phyloP scores from a whole-genome alignment of 805 yeast genomes.

The Yarrowia keelungensis region DNA sequence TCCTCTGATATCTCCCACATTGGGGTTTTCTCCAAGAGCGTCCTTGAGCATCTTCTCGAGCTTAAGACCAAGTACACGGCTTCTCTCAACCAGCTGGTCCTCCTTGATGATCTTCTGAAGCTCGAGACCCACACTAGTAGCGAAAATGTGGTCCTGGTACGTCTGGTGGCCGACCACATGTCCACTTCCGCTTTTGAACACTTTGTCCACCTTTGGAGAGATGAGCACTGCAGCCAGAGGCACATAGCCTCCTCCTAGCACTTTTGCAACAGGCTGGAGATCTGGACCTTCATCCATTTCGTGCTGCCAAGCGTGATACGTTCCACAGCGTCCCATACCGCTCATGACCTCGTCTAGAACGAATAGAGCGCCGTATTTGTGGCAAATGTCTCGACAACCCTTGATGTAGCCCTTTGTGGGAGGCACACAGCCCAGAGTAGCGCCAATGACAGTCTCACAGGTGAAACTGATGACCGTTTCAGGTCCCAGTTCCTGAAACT shows the following conservation, averaged over 20 bases:
- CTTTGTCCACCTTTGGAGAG: constrained; percentile 26
- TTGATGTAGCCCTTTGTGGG: constrained; percentile 58
- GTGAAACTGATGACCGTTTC: constrained; percentile 55
- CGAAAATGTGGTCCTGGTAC: constrained; percentile 32
- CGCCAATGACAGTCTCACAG: constrained; percentile 58
- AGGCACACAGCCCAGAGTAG: constrained; percentile 56
- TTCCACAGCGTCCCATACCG: constrained; percentile 62
- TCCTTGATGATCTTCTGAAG: constrained; percentile 40
- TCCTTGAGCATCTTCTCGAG: constrained; percentile 13
- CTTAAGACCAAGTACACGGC: neutral
- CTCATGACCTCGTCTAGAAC: constrained; percentile 65
- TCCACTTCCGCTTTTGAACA: constrained; percentile 16
- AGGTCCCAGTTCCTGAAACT: constrained; percentile 55
- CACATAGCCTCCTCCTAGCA: constrained; percentile 54
- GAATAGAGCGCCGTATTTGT: constrained; percentile 59
- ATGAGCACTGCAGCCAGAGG: constrained; percentile 49
- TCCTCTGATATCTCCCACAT: constrained; percentile 68
- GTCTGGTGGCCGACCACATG: constrained; percentile 16
- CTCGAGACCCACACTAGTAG: constrained; percentile 21
- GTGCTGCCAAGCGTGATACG: constrained; percentile 53
- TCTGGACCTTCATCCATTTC: constrained; percentile 58
- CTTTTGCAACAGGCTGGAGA: constrained; percentile 50
- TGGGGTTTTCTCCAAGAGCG: constrained; percentile 43
- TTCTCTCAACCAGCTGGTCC: neutral
- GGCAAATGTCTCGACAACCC: constrained; percentile 57